These are phyloP conservation scores for Vigna unguiculata DNA, from an alignment of 306 rosid genomes.

Conservation along the genomic window DNA sequence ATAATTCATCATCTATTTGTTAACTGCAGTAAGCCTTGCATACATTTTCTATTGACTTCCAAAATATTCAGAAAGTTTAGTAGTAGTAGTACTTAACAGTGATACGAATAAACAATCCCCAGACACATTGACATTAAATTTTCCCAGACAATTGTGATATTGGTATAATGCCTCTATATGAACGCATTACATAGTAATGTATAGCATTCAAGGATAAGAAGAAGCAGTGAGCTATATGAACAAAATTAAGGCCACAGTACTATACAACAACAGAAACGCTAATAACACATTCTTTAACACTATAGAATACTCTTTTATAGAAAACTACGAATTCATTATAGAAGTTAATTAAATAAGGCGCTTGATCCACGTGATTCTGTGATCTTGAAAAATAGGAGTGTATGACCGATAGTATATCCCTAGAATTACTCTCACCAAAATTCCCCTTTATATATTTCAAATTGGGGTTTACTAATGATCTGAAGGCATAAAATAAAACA, in stretches of 20 bases:
- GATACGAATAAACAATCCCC: conserved; percentile 21
- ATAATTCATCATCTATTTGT: neutral
- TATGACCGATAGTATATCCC: neutral
- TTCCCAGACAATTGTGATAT: neutral
- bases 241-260: conserved; percentile 10
- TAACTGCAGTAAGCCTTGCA: neutral
- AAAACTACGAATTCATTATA: no score
- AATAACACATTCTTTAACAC: neutral
- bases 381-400: neutral
- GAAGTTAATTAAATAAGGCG: neutral
- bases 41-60: neutral
- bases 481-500: neutral
- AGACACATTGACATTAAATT: conserved; percentile 22
- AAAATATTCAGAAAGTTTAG: neutral
- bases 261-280: neutral
- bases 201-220: neutral
- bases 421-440: neutral
- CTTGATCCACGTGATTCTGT: neutral
- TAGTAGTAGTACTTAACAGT: conserved; percentile 8
- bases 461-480: neutral
- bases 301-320: neutral
- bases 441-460: neutral
- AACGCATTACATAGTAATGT: conserved; percentile 8
- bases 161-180: neutral
- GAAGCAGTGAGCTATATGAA: conserved; percentile 18